Evolutionary conservation across 2,329 filamentous ascomycete genomes (phyloP), one percentile per base, ranked within the genome.

Genomic region (Phyllosticta citrichinensis): DNA sequence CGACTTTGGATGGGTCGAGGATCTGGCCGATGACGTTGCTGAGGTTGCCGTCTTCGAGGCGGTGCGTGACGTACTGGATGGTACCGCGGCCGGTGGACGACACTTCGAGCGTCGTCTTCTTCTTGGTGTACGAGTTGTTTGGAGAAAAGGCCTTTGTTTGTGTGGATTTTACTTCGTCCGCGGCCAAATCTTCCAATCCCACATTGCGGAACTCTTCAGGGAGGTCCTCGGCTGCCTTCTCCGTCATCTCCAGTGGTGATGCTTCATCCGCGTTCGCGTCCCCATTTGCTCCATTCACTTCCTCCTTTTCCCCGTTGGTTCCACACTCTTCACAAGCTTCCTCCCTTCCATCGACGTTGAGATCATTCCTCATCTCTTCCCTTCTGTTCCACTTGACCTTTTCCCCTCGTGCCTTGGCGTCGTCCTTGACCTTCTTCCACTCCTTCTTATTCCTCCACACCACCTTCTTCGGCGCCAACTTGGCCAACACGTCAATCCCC

Each of bases 391-490:
- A 76, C 77, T 76, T 70, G 56, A 74, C 75, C 60, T 76, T 73
- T 66, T 78, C 74, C 17, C 75, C 74, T 30, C 71, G n/a, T 20
- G 5, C 52, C 14, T 40, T 53, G 9, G 50, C 54, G 17, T 17
- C 35, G 40, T 56, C 54, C 20, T 56, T 75, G 8, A 76, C 73
- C 64, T 74, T 69, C 63, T 83, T 79, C 74, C 82, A 92, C 56
- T 88, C 76, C 74, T 96, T 96, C 78, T 94, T 94, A 71, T 96
- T 95, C 57, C 88, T 81, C 79, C 87, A 85, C 3, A 90, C 81
- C 62, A 86, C 83, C 64, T 87, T 83, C 71, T 87, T 89, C 66
- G 88, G 82, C 0, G 86, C 86, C 60, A 97, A 72, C 55, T 87
- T 89, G 0, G 92, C 91, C 63, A 86, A 77, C n/a, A 94, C 79